phyloP scores from a whole-genome alignment of 306 rosid genomes.

The Gynostemma pentaphyllum region DNA sequence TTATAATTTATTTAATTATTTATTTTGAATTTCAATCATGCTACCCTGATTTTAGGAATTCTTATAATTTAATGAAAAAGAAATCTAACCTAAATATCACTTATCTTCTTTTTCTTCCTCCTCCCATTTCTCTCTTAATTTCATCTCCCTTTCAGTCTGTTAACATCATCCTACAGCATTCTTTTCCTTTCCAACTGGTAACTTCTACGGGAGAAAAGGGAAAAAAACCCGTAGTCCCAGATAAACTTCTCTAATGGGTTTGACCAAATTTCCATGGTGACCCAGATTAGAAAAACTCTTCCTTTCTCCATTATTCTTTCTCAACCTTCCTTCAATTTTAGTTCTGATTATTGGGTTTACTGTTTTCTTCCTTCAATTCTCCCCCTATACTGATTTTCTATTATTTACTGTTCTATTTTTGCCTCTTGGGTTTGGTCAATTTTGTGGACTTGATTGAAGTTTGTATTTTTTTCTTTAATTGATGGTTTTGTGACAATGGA shows the following conservation, averaged over 20 bases:
- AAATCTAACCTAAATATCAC: too few species aligned
- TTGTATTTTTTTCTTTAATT: not conserved
- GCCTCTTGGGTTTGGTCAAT: conserved; percentile 10
- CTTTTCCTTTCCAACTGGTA: conserved; percentile 29
- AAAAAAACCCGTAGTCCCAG: conserved; percentile 22
- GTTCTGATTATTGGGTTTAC: not conserved
- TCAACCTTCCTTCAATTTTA: not conserved
- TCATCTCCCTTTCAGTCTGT: not conserved
- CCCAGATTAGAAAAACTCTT: conserved; percentile 19
- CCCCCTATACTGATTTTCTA: not conserved
- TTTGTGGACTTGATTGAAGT: conserved; percentile 4
- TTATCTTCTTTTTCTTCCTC: too few species aligned
- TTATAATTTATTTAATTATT: too few species aligned
- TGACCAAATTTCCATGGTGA: conserved; percentile 17
- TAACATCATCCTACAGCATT: conserved; percentile 7
- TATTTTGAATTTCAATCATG: too few species aligned
- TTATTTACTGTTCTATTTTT: not conserved
- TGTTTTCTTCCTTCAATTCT: not conserved
- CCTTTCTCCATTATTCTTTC: not conserved
- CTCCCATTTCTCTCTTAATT: not conserved
- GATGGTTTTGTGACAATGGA: conserved; percentile 5
- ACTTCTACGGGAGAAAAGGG: conserved; percentile 6
- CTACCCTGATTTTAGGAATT: too few species aligned
- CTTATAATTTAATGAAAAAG: too few species aligned
- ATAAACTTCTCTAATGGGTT: too few species aligned